These are phyloP conservation scores for Chimonanthus praecox DNA, from an alignment of 164 flowering plant species.

Conservation along the genomic window DNA sequence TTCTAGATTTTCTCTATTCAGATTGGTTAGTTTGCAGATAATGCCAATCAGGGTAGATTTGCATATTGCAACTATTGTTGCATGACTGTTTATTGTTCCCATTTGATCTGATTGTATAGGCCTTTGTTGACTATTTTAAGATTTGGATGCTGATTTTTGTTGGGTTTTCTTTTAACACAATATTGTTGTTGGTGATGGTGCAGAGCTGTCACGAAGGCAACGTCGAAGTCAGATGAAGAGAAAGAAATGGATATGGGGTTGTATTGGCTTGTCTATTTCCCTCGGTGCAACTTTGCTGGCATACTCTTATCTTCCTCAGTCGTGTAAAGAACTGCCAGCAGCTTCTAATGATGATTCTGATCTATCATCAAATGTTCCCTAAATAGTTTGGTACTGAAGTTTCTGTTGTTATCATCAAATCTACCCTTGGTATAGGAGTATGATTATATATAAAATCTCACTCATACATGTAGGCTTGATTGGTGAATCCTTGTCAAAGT, in stretches of 20 bases:
- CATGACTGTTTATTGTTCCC: neutral
- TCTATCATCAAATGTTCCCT: neutral
- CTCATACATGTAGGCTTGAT: too few relatives aligned
- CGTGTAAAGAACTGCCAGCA: neutral
- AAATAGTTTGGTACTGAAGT: neutral
- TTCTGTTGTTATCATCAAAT: neutral
- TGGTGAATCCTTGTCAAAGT: neutral
- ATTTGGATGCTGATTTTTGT: neutral
- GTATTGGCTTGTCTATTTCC: slow-evolving; percentile 47
- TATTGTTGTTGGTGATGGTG: neutral
- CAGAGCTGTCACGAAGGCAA: slow-evolving; percentile 5
- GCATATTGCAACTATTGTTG: neutral
- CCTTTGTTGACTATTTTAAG: neutral
- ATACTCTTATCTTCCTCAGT: slow-evolving; percentile 52
- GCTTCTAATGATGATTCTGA: neutral
- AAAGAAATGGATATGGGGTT: slow-evolving; percentile 81
- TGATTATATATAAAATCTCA: too few relatives aligned
- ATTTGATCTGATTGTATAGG: neutral
- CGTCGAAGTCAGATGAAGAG: slow-evolving; percentile 41
- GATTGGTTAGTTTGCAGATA: neutral
- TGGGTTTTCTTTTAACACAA: neutral
- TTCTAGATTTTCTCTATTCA: neutral
- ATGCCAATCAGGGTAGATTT: too few relatives aligned
- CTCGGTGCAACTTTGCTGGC: slow-evolving; percentile 57
- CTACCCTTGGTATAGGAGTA: too few relatives aligned